phyloP scores from a whole-genome alignment of 306 rosid species.

The Inga oerstediana region DNA sequence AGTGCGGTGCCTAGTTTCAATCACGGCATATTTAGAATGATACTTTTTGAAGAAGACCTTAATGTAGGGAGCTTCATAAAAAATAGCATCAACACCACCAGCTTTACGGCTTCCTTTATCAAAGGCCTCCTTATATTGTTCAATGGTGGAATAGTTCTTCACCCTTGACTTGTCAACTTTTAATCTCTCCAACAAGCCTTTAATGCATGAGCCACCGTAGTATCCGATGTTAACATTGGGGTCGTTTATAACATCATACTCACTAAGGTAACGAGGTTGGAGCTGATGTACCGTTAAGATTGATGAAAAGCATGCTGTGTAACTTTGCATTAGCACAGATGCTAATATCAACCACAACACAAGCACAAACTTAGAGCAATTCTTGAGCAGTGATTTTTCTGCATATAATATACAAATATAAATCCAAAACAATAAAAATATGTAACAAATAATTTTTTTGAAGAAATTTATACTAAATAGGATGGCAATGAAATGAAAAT shows the following conservation, averaged over 20 bases:
- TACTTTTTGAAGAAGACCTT: constrained; percentile 34
- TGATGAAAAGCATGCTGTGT: constrained; percentile 31
- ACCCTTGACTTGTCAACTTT: neutral
- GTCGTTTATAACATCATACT: neutral
- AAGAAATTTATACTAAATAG: too few species aligned
- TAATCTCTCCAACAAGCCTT: neutral
- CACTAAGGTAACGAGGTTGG: constrained; percentile 3
- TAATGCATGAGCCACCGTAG: neutral
- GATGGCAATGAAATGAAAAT: too few species aligned
- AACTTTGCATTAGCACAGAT: constrained; percentile 27
- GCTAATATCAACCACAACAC: constrained; percentile 22
- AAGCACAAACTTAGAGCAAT: constrained; percentile 21
- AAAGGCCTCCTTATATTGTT: constrained; percentile 30
- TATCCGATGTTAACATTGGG: neutral
- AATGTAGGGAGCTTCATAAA: constrained; percentile 34
- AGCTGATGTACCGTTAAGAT: constrained; percentile 24
- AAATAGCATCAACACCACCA: constrained; percentile 36
- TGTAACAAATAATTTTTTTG: too few species aligned
- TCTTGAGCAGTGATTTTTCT: constrained; percentile 21
- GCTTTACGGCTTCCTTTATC: constrained; percentile 29
- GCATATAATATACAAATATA: too few species aligned
- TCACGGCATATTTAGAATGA: constrained; percentile 10
- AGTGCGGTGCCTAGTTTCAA: constrained; percentile 8
- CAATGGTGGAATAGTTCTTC: neutral
- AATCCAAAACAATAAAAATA: neutral